Evolutionary conservation across 73 alveolate species (phyloP), one percentile per base, ranked within the genome.

Genomic region (Urostyla sp.): DNA sequence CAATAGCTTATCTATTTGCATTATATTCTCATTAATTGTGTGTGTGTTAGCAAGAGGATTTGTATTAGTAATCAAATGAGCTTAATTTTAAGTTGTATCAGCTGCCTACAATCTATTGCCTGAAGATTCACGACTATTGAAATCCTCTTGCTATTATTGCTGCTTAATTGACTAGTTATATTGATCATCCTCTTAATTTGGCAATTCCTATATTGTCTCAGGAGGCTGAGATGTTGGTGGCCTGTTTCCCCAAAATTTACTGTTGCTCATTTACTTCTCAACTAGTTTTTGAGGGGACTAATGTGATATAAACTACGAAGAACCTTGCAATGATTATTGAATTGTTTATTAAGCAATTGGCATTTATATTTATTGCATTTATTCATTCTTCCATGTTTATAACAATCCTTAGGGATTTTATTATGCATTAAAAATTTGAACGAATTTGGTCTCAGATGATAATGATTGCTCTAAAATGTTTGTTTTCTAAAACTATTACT

Each of bases 61-160:
- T 4, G 76, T 59, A 59, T 59, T 59, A 11, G 76, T 59, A 36
- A 59, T 59, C 35, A 59, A 18, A 28, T 59, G 1, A 35, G 6
- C 35, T 59, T 18, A 6, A 59, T n/a, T 11, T 52, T 59, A 36
- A 50, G 61, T 18, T 7, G 61, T 15, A 21, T 11, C 53, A 6
- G 51, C 7, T 56, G 73, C 20, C 27, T 3, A 18, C 46, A 31
- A 40, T 18, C 52, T 66, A 8, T 44, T 43, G 10, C n/a, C n/a
- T 5, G 80, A 66, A 5, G 80, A 66, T 43, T 66, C 80, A 40
- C 80, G 37, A 66, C 80, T 66, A 26, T 66, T 66, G 48, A 66
- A 66, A 40, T 66, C 80, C 26, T 66, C 80, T 27, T 66, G 66
- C 7, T 66, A 35, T 5, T 7, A 45, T 13, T 20, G 8, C 52